Conservation (phyloP, 1,139 yeast species). For the Geotrichum aggregatum region DNA sequence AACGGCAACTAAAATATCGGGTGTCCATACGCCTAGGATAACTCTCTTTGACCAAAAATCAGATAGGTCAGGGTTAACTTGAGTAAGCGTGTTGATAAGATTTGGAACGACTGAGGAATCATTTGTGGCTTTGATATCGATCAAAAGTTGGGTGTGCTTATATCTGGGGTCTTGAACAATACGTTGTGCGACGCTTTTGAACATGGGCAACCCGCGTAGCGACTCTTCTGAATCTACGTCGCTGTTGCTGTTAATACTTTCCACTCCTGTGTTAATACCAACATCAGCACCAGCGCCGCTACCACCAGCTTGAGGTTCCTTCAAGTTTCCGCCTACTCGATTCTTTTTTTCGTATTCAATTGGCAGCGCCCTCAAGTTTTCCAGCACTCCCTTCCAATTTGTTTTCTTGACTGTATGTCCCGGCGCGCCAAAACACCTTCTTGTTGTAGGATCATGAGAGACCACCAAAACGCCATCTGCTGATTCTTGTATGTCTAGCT, state of each 20-base stretch:
- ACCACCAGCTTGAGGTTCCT: too few relatives aligned
- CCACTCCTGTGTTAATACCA: too few relatives aligned
- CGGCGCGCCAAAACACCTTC: constrained; percentile 50
- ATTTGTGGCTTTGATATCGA: constrained; percentile 75
- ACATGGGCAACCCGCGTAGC: constrained; percentile 50
- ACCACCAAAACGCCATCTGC: constrained; percentile 69
- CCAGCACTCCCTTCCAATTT: constrained; percentile 43
- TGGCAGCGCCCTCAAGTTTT: constrained; percentile 41
- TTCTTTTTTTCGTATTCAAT: not conserved
- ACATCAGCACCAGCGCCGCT: too few relatives aligned
- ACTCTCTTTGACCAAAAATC: constrained; percentile 63
- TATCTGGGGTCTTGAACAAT: constrained; percentile 42
- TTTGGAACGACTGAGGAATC: constrained; percentile 54
- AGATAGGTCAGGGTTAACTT: constrained; percentile 47
- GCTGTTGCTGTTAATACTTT: too few relatives aligned
- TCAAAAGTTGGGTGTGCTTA: constrained; percentile 51
- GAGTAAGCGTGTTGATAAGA: constrained; percentile 49
- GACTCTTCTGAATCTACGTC: too few relatives aligned
- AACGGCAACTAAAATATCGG: constrained; percentile 57
- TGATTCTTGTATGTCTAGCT: constrained; percentile 79
- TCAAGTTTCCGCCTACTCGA: too few relatives aligned
- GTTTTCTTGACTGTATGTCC: constrained; percentile 40
- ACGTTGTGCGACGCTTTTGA: constrained; percentile 63
- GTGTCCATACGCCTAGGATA: constrained; percentile 78
- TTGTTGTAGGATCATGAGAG: constrained; percentile 64